These are phyloP conservation scores for Candida montana DNA, from an alignment of 805 yeast genomes.

Conservation along the genomic window DNA sequence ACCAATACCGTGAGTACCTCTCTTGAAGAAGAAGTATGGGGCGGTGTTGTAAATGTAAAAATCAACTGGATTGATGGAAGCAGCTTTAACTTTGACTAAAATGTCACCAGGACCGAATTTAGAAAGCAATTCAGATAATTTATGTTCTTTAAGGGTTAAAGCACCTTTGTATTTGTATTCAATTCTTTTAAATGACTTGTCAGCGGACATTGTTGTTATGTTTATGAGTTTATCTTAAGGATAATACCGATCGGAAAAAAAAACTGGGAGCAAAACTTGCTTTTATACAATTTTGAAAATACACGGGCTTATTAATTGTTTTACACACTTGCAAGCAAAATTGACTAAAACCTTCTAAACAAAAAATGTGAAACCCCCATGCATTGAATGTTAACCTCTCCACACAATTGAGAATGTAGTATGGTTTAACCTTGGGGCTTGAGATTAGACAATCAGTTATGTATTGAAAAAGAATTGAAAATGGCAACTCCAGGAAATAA, in stretches of 20 bases:
- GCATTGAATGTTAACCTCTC: too few species aligned
- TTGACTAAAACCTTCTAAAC: too few species aligned
- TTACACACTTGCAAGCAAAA: too few species aligned
- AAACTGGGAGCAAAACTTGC: too few species aligned
- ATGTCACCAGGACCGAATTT: slow-evolving; percentile 35
- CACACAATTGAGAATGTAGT: too few species aligned
- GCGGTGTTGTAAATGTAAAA: slow-evolving; percentile 35
- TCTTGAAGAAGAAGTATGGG: slow-evolving; percentile 24
- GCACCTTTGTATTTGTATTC: slow-evolving; percentile 15
- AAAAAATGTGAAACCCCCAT: too few species aligned
- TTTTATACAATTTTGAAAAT: too few species aligned
- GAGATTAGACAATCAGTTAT: too few species aligned
- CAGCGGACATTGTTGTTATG: slow-evolving; percentile 3
- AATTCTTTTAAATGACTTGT: slow-evolving; percentile 10
- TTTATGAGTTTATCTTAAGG: background rate
- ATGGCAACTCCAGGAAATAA: too few species aligned
- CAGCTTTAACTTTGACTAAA: slow-evolving; percentile 42
- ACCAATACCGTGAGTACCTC: slow-evolving; percentile 33
- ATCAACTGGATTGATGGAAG: slow-evolving; percentile 56
- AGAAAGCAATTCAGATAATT: slow-evolving; percentile 23
- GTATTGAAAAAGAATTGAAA: too few species aligned
- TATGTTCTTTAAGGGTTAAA: slow-evolving; percentile 8
- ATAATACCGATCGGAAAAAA: background rate
- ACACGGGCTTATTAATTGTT: too few species aligned
- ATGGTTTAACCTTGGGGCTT: too few species aligned